Base-by-base conservation (phyloP, 2,329 filamentous ascomycete genomes). In the Paecilomyces sp. region DNA sequence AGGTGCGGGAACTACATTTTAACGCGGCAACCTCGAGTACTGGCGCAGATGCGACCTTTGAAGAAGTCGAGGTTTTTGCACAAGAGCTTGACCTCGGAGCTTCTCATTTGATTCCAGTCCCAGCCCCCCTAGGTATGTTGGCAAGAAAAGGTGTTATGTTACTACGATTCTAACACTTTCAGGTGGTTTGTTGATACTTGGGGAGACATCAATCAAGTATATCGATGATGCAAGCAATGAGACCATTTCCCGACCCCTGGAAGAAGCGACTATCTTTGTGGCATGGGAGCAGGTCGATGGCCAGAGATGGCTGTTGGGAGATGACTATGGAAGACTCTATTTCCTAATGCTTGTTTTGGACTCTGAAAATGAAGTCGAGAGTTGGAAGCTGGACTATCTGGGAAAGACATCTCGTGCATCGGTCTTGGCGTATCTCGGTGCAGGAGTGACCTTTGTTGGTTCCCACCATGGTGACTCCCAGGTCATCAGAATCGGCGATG, bases 391-490 rank as follows among this genome's bases (percentile, higher is more conserved):
- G 22, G 82, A 85, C 56, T 77, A 82, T 24, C 81, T 96, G 22
- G 86, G 85, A 3, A 74, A 74, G 55, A 92, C 89, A 0, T 91
- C 92, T 13, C 84, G 90, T 65, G 90, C 93, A 9, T 89, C 87
- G 6, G 86, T 82, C 13, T 77, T 99, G 52, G 87, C 96, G 0
- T 94, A 95, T 69, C 80, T 97, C 7, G 75, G 75, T 9, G 74
- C 69, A 5, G 84, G 88, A 0, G 79, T 88, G 54, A 80, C 97
- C 12, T 97, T 96, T 71, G 82, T 99, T 50, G 94, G 90, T 11
- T 97, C 93, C 1, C 92, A 97, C 72, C 89, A 94, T 67, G 93
- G 93, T 36, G 91, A 99, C 72, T 95, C 91, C 1, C 92, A 97
- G 70, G 82, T 97, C 8, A 83, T 94, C 55, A 81, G 80, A 55